A percentile compares a stretch with the other conserved stretches of the same genome.
Conservation (phyloP, 352 stramenopile genomes). For the Phytophthora quininea region DNA sequence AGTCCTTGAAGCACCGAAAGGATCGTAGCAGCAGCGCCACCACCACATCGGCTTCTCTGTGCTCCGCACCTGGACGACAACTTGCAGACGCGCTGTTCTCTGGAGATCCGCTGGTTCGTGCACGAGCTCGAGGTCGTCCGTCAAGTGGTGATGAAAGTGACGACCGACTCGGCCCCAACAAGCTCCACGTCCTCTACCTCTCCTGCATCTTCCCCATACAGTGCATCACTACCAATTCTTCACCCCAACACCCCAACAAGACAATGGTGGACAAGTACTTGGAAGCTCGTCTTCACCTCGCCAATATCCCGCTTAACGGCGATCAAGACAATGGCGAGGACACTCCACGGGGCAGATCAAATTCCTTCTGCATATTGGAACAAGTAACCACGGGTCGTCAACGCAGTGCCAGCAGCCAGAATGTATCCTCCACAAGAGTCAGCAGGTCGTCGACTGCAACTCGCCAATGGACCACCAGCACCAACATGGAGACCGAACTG, state of each 20-base stretch:
- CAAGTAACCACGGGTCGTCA: conserved; percentile 19
- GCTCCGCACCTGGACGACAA: conserved; percentile 48
- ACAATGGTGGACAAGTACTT: conserved; percentile 62
- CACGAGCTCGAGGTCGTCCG: conserved; percentile 60
- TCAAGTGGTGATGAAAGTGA: conserved; percentile 54
- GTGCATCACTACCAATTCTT: conserved; percentile 24
- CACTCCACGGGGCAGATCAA: conserved; percentile 5
- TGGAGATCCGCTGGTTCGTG: conserved; percentile 51
- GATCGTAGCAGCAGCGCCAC: conserved; percentile 34
- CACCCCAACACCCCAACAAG: conserved; percentile 37
- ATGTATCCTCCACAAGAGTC: conserved; percentile 14
- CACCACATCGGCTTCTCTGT: conserved; percentile 30
- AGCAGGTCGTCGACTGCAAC: conserved; percentile 9
- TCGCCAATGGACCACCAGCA: conserved; percentile 24
- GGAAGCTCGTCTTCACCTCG: conserved; percentile 47
- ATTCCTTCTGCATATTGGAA: conserved; percentile 17
- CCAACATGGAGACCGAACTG: conserved; percentile 33
- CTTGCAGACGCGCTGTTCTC: conserved; percentile 73
- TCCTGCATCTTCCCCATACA: conserved; percentile 17
- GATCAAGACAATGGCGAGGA: conserved; percentile 10
- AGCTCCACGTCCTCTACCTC: conserved; percentile 21
- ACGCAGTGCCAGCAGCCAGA: conserved; percentile 29
- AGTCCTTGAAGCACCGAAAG: conserved; percentile 21
- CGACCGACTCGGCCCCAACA: conserved; percentile 20
- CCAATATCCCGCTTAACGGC: conserved; percentile 27